phyloP scores from a whole-genome alignment of 257 asterid species.

The Gentiana dahurica region DNA sequence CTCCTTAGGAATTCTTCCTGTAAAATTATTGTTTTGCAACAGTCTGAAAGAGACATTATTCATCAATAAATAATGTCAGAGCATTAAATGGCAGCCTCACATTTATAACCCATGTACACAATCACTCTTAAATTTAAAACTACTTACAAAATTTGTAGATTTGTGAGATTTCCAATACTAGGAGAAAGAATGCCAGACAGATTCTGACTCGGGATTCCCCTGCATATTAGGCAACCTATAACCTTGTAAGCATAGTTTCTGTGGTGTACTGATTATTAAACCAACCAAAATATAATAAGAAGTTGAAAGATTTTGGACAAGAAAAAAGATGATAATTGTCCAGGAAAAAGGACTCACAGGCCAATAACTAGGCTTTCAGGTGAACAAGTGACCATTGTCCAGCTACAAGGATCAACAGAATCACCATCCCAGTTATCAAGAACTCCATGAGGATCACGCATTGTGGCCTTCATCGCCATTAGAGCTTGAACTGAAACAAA shows the following conservation, averaged over 20 bases:
- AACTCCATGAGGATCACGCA: conserved; percentile 88
- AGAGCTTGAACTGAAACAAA: conserved; percentile 75
- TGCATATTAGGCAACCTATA: conserved; percentile 36
- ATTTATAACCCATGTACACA: background rate
- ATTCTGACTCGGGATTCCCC: conserved; percentile 96
- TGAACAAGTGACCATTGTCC: conserved; percentile 98
- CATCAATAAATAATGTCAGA: conserved; percentile 8
- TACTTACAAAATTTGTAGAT: conserved; percentile 83
- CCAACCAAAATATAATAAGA: too few species aligned
- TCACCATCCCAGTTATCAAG: conserved; percentile 96
- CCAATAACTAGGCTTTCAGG: conserved; percentile 77
- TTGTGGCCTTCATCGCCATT: conserved; percentile 58
- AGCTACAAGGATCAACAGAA: conserved; percentile 98
- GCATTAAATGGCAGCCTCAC: conserved; percentile 1
- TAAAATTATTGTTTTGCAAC: conserved; percentile 78
- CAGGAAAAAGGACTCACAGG: conserved; percentile 44
- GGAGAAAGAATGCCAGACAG: conserved; percentile 80
- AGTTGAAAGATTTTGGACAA: too few species aligned
- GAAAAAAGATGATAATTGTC: background rate
- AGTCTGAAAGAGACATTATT: conserved; percentile 36
- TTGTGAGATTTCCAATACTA: conserved; percentile 80
- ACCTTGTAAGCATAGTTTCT: conserved; percentile 13
- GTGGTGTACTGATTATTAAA: too few species aligned
- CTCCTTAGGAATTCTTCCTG: conserved; percentile 66
- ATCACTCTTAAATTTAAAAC: background rate